Evolutionary conservation across 129 eudicot genomes (phyloP), one percentile per base, ranked within the genome.

Genomic region (Flaveria linearis): DNA sequence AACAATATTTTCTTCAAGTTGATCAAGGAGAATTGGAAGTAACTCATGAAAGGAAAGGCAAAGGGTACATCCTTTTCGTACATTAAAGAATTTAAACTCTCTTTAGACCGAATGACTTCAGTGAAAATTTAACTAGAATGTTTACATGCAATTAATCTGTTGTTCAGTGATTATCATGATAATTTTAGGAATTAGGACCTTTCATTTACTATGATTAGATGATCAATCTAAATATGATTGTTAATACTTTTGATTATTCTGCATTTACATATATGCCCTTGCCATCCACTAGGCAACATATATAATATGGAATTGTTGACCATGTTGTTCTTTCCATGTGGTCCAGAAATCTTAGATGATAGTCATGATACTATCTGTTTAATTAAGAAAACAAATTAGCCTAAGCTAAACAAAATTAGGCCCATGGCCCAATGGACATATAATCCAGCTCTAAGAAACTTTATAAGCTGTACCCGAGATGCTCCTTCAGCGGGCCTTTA

Each of bases 361-460:
- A 57, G 45, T 63, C 39, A 58, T 43, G 52, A 46, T 69, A 56
- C 15, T 69, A 51, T 62, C 0, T 25, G 76, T 61, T 41, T 47
- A 33, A 49, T 50, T 63, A 72, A 63, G 70, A 69, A 28, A 65
- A 45, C 60, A 17, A 72, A 80, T 66, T 42, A 80, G 71, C 41
- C 9, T 41, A 65, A 72, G 71, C 69, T 73, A 73, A 30, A 73
- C 26, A 55, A 18, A 73, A 13, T 73, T 80, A 56, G 79, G 80
- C 78, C 84, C 79, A 74, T 66, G 75, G 77, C 71, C 76, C 83
- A 60, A 39, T 67, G 69, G 71, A 73, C 69, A 53, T 33, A 55
- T 74, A 80, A 36, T 53, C 33, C 65, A 36, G 51, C 22, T 66
- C 28, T 80, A 66, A 73, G 43, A 80, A 70, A 73, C 78, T 79